Evolutionary conservation across 176 grass and related monocot species (phyloP).

Genomic region (Tillandsia leiboldiana): DNA sequence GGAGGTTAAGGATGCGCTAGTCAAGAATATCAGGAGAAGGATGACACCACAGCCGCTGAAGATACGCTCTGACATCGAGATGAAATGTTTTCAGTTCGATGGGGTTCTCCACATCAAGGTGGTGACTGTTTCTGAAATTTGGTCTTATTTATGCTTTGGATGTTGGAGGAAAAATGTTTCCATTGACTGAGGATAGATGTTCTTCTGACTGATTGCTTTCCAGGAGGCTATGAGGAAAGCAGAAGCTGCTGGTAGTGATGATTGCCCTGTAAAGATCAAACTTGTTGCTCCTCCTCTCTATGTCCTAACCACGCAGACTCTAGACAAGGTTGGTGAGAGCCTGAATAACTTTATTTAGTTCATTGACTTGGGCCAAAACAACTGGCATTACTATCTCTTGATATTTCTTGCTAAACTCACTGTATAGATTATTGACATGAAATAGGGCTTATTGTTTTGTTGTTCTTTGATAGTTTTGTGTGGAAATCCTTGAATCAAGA

Average conservation of each 20-base stretch:
- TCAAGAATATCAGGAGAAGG: slow-evolving; percentile 79
- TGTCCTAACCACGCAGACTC: slow-evolving; percentile 83
- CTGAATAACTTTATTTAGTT: background rate
- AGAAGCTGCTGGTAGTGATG: slow-evolving; percentile 61
- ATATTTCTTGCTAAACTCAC: too few relatives aligned
- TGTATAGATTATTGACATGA: too few relatives aligned
- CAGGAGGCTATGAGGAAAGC: slow-evolving; percentile 89
- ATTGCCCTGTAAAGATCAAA: slow-evolving; percentile 90
- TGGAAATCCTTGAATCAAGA: too few relatives aligned
- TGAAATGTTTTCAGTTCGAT: slow-evolving; percentile 91
- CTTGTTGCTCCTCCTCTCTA: slow-evolving; percentile 83
- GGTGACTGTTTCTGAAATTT: background rate
- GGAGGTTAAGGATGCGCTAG: slow-evolving; percentile 72
- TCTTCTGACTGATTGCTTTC: background rate
- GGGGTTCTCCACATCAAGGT: slow-evolving; percentile 96
- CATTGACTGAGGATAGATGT: background rate
- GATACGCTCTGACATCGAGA: slow-evolving; percentile 84
- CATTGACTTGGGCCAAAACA: background rate
- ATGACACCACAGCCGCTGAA: slow-evolving; percentile 92
- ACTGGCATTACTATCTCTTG: background rate
- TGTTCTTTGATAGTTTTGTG: too few relatives aligned
- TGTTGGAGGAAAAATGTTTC: background rate
- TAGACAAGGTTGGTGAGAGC: slow-evolving; percentile 54
- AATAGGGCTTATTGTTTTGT: too few relatives aligned
- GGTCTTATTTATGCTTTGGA: background rate